These are phyloP conservation scores for Leccinum aurantiacum DNA, from an alignment of 768 basidiomycete genomes.

Conservation along the genomic window DNA sequence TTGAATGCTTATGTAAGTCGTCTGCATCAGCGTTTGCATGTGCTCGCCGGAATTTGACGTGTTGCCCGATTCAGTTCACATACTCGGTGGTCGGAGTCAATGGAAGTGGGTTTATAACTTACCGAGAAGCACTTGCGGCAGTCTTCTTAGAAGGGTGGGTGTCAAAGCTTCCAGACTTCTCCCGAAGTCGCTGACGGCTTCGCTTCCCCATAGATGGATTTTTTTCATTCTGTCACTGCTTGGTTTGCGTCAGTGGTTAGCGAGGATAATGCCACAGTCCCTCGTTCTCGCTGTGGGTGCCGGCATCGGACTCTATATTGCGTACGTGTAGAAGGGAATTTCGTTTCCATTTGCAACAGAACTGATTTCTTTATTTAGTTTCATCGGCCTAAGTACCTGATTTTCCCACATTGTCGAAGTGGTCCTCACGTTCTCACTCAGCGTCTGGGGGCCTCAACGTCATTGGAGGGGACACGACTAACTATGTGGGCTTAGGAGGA, in stretches of 20 bases:
- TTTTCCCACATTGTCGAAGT: not conserved
- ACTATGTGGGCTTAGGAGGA: conserved; percentile 75
- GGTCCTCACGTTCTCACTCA: conserved; percentile 26
- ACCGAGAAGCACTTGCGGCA: conserved; percentile 78
- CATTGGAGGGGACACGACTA: conserved; percentile 69
- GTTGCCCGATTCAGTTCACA: conserved; percentile 56
- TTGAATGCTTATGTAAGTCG: conserved; percentile 73
- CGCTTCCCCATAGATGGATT: conserved; percentile 54
- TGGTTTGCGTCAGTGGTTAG: conserved; percentile 88
- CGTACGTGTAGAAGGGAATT: conserved; percentile 44
- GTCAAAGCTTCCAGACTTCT: not conserved
- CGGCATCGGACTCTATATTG: conserved; percentile 87
- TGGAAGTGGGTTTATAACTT: conserved; percentile 66
- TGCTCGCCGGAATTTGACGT: not conserved
- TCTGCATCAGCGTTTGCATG: not conserved
- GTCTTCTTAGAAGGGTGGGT: conserved; percentile 85
- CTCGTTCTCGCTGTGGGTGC: conserved; percentile 82
- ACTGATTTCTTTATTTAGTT: conserved; percentile 38
- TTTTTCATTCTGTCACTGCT: conserved; percentile 79
- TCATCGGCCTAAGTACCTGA: conserved; percentile 68
- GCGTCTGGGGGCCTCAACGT: conserved; percentile 69
- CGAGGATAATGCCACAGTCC: conserved; percentile 85
- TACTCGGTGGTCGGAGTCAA: conserved; percentile 88
- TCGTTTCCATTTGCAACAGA: not conserved
- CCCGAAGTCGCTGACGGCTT: not conserved